Conservation (phyloP, 1,139 yeast genomes). For the Sugiyamaella xylanicola region DNA sequence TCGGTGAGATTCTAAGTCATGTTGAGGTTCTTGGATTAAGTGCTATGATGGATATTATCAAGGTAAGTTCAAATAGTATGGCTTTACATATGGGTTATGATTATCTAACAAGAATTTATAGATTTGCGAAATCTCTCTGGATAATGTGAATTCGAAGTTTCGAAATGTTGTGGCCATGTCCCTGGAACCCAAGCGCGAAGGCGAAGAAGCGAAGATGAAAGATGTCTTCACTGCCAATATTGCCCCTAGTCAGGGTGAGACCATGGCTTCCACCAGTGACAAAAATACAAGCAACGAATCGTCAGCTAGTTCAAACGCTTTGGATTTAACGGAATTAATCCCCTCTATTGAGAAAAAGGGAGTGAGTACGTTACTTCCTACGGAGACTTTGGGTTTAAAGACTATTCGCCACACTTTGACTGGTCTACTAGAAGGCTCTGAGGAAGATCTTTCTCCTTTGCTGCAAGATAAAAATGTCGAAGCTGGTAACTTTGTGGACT, state of each 20-base stretch:
- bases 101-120: conserved; percentile 30
- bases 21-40: conserved; percentile 70
- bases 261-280: neutral
- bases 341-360: conserved; percentile 52
- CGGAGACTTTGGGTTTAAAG: conserved; percentile 77
- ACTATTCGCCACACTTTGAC: conserved; percentile 76
- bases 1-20: conserved; percentile 54
- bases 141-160: conserved; percentile 45
- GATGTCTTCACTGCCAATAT: neutral
- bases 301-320: neutral
- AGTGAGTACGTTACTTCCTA: conserved; percentile 59
- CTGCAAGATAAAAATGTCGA: conserved; percentile 43
- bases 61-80: conserved; percentile 27
- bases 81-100: no score
- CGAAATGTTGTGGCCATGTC: conserved; percentile 40
- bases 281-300: neutral
- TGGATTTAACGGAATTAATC: conserved; percentile 13
- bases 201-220: conserved; percentile 2
- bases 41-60: conserved; percentile 53
- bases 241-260: no score
- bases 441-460: conserved; percentile 35
- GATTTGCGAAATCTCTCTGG: conserved; percentile 39
- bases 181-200: conserved; percentile 18
- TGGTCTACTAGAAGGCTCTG: conserved; percentile 51
- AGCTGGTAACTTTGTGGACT: conserved; percentile 42